Base-by-base conservation (phyloP, 768 basidiomycete species). In the Tulasnella sp. region DNA sequence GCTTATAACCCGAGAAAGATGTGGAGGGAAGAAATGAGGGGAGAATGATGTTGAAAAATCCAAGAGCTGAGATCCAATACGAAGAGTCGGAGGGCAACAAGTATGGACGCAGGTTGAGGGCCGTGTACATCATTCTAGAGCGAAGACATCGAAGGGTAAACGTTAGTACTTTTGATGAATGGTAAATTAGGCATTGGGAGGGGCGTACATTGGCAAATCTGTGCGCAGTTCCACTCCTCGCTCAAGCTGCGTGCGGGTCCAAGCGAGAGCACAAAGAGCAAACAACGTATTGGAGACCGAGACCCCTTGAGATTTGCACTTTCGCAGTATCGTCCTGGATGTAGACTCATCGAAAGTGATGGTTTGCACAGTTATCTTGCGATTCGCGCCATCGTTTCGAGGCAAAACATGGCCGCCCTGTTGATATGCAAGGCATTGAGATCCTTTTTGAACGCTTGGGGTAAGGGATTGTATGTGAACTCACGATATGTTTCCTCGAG, bases 11-110 rank as follows among this genome's bases (percentile, higher is more conserved):
- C 0, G 85, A 86, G 3, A 83, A 79, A 36, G 86, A 78, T 49
- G 86, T 83, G 34, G 75, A 45, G 34, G 78, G 75, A 25, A 92
- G 80, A 83, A 94, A 92, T 22, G 86, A 85, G 0, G 93, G 93
- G 11, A 96, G 88, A 74, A 93, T 84, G 79, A 96, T 86, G 82
- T 93, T 94, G 86, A 91, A 92, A 83, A 91, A 93, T 5, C 91
- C 89, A 75, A 93, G 88, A 29, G 91, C 88, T 39, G 93, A 85
- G 84, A 90, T 92, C 89, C 91, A 93, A 84, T 92, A 92, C 12
- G 92, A 93, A 17, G 69, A 34, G 70, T 54, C 45, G 29, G n/a
- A 34, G 39, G 69, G 45, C 12, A 71, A 83, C 42, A 84, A 79
- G 80, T 88, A 86, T 7, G 91, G 89, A 2, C 93, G 88, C 49